Base-by-base conservation (phyloP, 2,329 filamentous ascomycete genomes). In the Botrytis porri region DNA sequence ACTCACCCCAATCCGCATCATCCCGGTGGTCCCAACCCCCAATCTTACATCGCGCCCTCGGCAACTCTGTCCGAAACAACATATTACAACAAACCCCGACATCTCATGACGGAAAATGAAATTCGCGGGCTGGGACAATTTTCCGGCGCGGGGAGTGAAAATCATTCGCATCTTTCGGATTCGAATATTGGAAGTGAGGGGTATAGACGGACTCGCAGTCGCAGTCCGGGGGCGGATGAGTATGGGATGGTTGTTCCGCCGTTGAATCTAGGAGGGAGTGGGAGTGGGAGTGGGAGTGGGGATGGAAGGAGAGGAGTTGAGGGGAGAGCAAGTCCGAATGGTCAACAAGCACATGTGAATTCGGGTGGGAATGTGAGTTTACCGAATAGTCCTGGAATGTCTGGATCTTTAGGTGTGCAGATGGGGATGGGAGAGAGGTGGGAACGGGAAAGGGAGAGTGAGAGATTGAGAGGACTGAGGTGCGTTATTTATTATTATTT, bases 51-150 rank as follows among this genome's bases (percentile, higher is more conserved):
- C 0, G 32, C 59, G 10, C 35, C 69, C 32, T 71, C 69, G 4
- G 65, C 65, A 25, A 57, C 65, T 25, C 35, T 65, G 3, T 71
- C 69, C 3, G 59, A 64, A 39, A 39, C 69, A 37, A 67, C 65
- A 18, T 57, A 67, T 32, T 67, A 67, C 35, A 41, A 37, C 7
- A 57, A 67, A 57, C 65, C 65, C 12, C 48, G n/a, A 10, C 48
- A 67, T 67, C 48, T 41, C 14, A 67, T 67, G 48, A 67, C 25
- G 9, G 65, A 57, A 57, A 41, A 32, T 41, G 65, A 67, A 16
- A 57, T 57, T 32, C 37, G 65, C 29, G 48, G 48, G 5, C 10
- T 57, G 29, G 48, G 48, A 57, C 48, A 43, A 25, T 41, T 57
- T 57, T 67, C 65, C 9, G n/a, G 48, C 3, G 37, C 65, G n/a